Conservation (phyloP, 345 rosid genomes). For the Populus euphratica region DNA sequence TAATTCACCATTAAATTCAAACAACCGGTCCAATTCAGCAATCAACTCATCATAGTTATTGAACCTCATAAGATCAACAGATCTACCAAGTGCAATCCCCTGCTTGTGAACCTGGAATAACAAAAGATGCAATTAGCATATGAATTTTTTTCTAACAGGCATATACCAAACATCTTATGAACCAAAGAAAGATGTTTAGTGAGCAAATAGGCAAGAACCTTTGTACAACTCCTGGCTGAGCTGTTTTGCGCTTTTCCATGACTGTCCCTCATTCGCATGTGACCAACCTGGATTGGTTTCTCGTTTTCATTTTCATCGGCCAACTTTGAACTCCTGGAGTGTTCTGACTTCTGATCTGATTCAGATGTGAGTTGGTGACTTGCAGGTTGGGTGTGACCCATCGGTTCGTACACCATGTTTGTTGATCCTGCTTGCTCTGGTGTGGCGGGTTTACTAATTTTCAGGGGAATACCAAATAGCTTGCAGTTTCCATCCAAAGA, state of each 20-base stretch:
- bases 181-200: background rate
- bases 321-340: slow-evolving; percentile 19
- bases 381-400: slow-evolving; percentile 5
- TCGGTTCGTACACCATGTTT: slow-evolving; percentile 1
- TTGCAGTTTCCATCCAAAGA: slow-evolving; percentile 38
- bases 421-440: slow-evolving; percentile 15
- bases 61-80: slow-evolving; percentile 50
- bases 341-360: slow-evolving; percentile 25
- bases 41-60: slow-evolving; percentile 42
- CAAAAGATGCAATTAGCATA: background rate
- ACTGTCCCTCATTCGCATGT: slow-evolving; percentile 34
- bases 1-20: slow-evolving; percentile 54
- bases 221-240: slow-evolving; percentile 47
- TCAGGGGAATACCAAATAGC: slow-evolving; percentile 50
- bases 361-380: slow-evolving; percentile 15
- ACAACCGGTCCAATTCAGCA: slow-evolving; percentile 45
- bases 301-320: slow-evolving; percentile 39
- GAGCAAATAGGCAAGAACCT: slow-evolving; percentile 29
- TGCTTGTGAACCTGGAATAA: slow-evolving; percentile 49
- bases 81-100: slow-evolving; percentile 52
- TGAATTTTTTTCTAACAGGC: background rate
- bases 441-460: slow-evolving; percentile 16
- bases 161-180: background rate
- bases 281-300: slow-evolving; percentile 31
- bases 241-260: slow-evolving; percentile 30